phyloP scores from a whole-genome alignment of 495 filamentous ascomycete species.

The Hyaloscypha hepaticicola region DNA sequence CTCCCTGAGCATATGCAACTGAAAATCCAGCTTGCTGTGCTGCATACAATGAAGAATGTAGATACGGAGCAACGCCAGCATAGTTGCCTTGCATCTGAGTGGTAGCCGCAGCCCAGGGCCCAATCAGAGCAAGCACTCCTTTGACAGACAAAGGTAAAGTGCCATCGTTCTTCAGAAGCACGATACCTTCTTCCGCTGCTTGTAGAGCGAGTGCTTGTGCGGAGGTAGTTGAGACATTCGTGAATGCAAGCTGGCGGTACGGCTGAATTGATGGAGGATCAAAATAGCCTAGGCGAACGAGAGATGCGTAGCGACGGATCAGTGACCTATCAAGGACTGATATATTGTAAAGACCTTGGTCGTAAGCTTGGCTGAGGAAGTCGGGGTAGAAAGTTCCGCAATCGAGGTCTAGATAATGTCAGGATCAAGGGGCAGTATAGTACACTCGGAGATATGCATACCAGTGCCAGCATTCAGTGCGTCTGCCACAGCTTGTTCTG shows the following conservation, averaged over 20 bases:
- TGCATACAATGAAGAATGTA: conserved; percentile 51
- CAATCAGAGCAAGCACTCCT: conserved; percentile 52
- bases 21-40: conserved; percentile 44
- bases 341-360: conserved; percentile 47
- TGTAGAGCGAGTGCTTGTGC: conserved; percentile 56
- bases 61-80: conserved; percentile 53
- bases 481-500: conserved; percentile 48
- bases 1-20: conserved; percentile 52
- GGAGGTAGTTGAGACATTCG: conserved; percentile 50
- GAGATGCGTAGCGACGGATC: conserved; percentile 53
- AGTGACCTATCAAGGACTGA: conserved; percentile 52
- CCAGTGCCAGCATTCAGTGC: conserved; percentile 61
- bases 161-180: conserved; percentile 62
- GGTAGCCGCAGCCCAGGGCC: conserved; percentile 59
- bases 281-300: conserved; percentile 60
- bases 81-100: conserved; percentile 63
- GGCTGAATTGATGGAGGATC: conserved; percentile 43
- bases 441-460: background rate
- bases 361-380: conserved; percentile 48
- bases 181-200: conserved; percentile 58
- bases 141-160: conserved; percentile 47
- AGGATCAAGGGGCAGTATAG: no score
- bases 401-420: conserved; percentile 38
- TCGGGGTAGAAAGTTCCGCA: conserved; percentile 58
- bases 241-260: conserved; percentile 53